These are phyloP conservation scores for Leptographium radiaticola DNA, from an alignment of 2,329 filamentous ascomycete genomes.

Conservation along the genomic window DNA sequence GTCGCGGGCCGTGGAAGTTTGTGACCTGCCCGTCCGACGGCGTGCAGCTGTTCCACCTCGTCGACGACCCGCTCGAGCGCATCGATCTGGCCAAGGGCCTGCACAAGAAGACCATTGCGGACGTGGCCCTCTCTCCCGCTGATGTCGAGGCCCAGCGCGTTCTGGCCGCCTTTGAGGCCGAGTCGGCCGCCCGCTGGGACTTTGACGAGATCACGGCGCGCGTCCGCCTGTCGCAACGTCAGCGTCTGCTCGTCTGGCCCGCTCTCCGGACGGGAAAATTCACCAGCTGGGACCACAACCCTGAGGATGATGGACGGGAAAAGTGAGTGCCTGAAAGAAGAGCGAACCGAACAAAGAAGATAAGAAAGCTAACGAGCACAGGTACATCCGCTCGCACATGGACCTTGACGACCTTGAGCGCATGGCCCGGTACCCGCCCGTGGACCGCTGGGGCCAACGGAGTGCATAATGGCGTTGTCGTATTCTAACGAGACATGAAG, in stretches of 20 bases:
- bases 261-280: slow-evolving; percentile 65
- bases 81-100: slow-evolving; percentile 50
- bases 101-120: slow-evolving; percentile 18
- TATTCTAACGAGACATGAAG: not conserved
- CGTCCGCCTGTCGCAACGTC: slow-evolving; percentile 66
- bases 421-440: slow-evolving; percentile 57
- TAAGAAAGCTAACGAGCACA: slow-evolving; percentile 17
- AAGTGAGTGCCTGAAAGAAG: slow-evolving; percentile 33
- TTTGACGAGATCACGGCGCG: slow-evolving; percentile 63
- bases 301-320: slow-evolving; percentile 52
- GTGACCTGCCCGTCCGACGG: slow-evolving; percentile 74
- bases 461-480: not conserved
- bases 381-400: slow-evolving; percentile 77
- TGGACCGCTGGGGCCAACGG: slow-evolving; percentile 43
- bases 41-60: slow-evolving; percentile 72
- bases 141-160: slow-evolving; percentile 24
- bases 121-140: not conserved
- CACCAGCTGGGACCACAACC: slow-evolving; percentile 78
- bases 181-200: slow-evolving; percentile 68
- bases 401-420: slow-evolving; percentile 71
- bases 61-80: slow-evolving; percentile 62
- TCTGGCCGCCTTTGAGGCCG: slow-evolving; percentile 55
- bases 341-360: not conserved
- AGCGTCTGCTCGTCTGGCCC: slow-evolving; percentile 64
- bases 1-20: slow-evolving; percentile 81